Base-by-base conservation (phyloP, 768 basidiomycete genomes). In the Auricularia cornea region DNA sequence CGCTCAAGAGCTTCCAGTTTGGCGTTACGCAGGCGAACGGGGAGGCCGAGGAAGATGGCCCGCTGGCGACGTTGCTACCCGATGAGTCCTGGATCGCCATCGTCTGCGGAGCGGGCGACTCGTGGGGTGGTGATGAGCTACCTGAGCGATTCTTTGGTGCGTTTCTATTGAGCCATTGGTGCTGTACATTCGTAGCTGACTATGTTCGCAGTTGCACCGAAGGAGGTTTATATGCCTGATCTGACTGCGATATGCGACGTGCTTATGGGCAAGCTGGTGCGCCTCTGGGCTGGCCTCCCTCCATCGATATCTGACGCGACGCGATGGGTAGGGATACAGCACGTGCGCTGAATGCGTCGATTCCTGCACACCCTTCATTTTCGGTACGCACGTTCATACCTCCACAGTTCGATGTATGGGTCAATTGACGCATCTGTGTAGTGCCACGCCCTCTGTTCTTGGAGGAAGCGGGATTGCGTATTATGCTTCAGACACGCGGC, bases 221-320 rank as follows among this genome's bases (percentile, higher is more conserved):
- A 78, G 71, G 84, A 89, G 68, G 84, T 91, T 40, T 90, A 91
- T 72, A 90, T 92, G 85, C 90, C 90, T 20, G 88, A 92, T 72
- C 71, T 92, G 66, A 89, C 84, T 30, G 88, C 87, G 1, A 79
- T 84, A 8, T 85, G 81, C 3, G 89, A 92, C 68, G 88, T 89
- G 23, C 76, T 92, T 16, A 78, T 92, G 40, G 90, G 90, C 41
- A 92, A 92, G 72, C 74, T 92, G 69, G 87, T 89, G 64, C 64
- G 83, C 76, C 12, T 60, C 51, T 64, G 35, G 59, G 41, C 64
- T 29, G 14, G 44, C 6, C 11, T 30, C 16, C 31, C n/a, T 62
- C 28, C 48, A 26, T 62, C 48, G 38, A 51, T 41, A 44, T 23
- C 35, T 61, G 33, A 56, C 35, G 61, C 32, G 61, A 41, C 11